These are phyloP conservation scores for Aaosphaeria arxii DNA, from an alignment of 2,329 filamentous ascomycete species.

Conservation along the genomic window DNA sequence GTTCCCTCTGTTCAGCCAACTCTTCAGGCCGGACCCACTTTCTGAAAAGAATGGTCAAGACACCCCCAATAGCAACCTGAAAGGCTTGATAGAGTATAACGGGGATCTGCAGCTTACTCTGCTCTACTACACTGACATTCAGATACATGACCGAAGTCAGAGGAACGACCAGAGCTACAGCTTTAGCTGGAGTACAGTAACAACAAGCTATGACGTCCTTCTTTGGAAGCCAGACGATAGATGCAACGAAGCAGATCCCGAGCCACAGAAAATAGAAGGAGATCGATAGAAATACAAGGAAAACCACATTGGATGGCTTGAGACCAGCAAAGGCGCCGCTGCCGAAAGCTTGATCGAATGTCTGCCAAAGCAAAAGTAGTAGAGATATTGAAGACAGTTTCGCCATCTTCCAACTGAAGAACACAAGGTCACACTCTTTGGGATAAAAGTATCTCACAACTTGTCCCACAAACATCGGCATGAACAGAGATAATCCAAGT, in stretches of 20 bases:
- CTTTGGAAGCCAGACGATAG: constrained; percentile 53
- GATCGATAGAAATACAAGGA: constrained; percentile 67
- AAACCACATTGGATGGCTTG: constrained; percentile 60
- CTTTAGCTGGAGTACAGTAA: constrained; percentile 72
- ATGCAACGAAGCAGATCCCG: constrained; percentile 57
- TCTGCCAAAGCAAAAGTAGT: constrained; percentile 60
- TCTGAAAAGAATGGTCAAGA: constrained; percentile 42
- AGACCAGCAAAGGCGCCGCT: constrained; percentile 60
- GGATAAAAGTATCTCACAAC: constrained; percentile 55
- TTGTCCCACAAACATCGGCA: constrained; percentile 64
- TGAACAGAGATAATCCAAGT: constrained; percentile 63
- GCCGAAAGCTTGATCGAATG: constrained; percentile 64
- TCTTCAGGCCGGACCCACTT: constrained; percentile 54
- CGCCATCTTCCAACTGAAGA: constrained; percentile 43
- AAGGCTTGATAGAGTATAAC: constrained; percentile 56
- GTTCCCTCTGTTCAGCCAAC: constrained; percentile 35
- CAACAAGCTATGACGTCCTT: constrained; percentile 68
- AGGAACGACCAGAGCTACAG: constrained; percentile 67
- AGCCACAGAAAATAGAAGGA: constrained; percentile 62
- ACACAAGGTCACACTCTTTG: constrained; percentile 54
- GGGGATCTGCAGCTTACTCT: constrained; percentile 61
- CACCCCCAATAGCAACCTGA: constrained; percentile 41
- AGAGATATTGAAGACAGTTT: constrained; percentile 47
- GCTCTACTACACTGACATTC: constrained; percentile 51
- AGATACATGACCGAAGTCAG: constrained; percentile 67